Percentiles rank a stretch among this genome's conserved stretches.
These are phyloP conservation scores for Lobosporangium transversale DNA, from an alignment of 192 early-diverging fungal species.

Conservation along the genomic window DNA sequence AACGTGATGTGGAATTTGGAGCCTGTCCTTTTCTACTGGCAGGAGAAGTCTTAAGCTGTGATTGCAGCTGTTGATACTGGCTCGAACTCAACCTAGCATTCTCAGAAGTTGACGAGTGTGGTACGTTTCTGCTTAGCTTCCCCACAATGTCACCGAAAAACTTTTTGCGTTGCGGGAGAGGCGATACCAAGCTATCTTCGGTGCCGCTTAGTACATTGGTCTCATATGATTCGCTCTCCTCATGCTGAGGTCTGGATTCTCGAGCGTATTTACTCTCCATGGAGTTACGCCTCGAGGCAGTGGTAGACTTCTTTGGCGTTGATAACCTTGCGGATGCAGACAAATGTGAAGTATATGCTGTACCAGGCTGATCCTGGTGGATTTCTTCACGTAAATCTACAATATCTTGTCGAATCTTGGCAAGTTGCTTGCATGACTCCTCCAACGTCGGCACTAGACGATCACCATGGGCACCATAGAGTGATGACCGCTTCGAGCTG, in stretches of 20 bases:
- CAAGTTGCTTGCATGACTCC: constrained; percentile 40
- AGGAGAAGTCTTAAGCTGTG: neutral
- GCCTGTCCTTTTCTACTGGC: constrained; percentile 6
- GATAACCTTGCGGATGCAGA: constrained; percentile 1
- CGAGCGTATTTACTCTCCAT: constrained; percentile 15
- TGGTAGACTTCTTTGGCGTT: neutral
- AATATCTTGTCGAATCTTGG: constrained; percentile 44
- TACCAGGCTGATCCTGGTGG: constrained; percentile 27
- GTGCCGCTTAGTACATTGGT: constrained; percentile 24
- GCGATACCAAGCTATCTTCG: constrained; percentile 2
- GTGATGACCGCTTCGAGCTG: constrained; percentile 39
- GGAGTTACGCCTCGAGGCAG: constrained; percentile 28
- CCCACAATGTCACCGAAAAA: constrained; percentile 33
- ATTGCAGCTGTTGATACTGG: neutral
- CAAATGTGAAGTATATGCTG: neutral
- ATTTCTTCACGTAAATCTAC: constrained; percentile 39
- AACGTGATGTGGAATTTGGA: constrained; percentile 5
- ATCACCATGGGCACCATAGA: constrained; percentile 22
- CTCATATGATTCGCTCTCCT: constrained; percentile 16
- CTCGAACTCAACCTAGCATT: constrained; percentile 3
- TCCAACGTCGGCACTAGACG: constrained; percentile 30
- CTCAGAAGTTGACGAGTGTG: constrained; percentile 1
- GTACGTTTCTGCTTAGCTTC: constrained; percentile 17
- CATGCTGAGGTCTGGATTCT: constrained; percentile 8
- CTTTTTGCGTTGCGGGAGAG: constrained; percentile 1